These are phyloP conservation scores for Psilocybe cyanescens DNA, from an alignment of 768 basidiomycete genomes.

Conservation along the genomic window DNA sequence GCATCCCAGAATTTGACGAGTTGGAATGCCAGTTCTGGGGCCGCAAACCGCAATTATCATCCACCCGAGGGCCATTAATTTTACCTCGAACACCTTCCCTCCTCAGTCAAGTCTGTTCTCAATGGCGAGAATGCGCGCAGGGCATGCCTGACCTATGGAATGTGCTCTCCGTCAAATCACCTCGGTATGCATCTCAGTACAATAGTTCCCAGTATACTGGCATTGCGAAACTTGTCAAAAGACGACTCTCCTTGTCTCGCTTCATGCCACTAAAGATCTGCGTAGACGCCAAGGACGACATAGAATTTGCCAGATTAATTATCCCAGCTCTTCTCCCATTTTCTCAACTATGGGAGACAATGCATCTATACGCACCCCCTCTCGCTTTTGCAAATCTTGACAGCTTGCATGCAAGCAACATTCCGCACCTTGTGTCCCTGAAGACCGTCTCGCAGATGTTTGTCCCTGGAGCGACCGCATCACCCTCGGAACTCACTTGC, in stretches of 20 bases:
- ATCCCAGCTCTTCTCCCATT: constrained; percentile 17
- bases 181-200: not conserved
- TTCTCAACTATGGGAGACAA: constrained; percentile 13
- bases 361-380: constrained; percentile 17
- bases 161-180: constrained; percentile 15
- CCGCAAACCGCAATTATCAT: not conserved
- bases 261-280: constrained; percentile 17
- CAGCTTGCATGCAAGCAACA: constrained; percentile 5
- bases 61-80: not conserved
- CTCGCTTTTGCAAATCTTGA: constrained; percentile 6
- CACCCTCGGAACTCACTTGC: not conserved
- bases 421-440: constrained; percentile 17
- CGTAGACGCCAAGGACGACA: constrained; percentile 11
- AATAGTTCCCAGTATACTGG: not conserved
- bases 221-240: not conserved
- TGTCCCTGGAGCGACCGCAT: not conserved
- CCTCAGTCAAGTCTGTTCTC: constrained; percentile 16
- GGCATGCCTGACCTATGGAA: constrained; percentile 23
- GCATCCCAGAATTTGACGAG: constrained; percentile 12
- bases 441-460: constrained; percentile 12
- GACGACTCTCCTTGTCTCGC: constrained; percentile 7
- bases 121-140: constrained; percentile 15
- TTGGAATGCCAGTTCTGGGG: constrained; percentile 7
- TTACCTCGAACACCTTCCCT: constrained; percentile 14
- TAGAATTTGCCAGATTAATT: constrained; percentile 3